Base-by-base conservation (phyloP, 1,284 basidiomycete genomes). In the Leccinum laetum region DNA sequence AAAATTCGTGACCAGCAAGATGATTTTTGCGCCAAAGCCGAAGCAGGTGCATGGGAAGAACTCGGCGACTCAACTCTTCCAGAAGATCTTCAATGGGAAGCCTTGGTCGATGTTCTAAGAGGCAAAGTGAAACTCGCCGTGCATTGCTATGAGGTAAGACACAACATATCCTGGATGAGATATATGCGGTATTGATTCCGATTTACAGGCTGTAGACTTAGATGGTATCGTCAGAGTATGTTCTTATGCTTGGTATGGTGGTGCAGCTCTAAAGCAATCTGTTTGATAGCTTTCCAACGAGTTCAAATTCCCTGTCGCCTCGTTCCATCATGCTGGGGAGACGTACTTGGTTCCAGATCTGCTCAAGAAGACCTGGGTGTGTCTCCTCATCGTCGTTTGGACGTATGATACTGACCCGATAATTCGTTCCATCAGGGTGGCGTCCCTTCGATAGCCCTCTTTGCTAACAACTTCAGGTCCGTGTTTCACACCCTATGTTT, bases 241-340 rank as follows among this genome's bases (percentile, higher is more conserved):
- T 71, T 2, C 29, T 32, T 2, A 2, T n/a, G 5, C 26, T 57
- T 11, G 13, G 39, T 16, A 4, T 13, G 2, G 32, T 5, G 6
- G n/a, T 21, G 24, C 35, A 5, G 63, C 76, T 32, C 68, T 78
- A 29, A 79, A 32, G 9, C 18, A n/a, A 52, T 60, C 5, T 13
- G 10, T 18, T 52, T 29, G 41, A 18, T 74, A 92, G 80, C 81
- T 93, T 61, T 86, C 89, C 13, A 90, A 93, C 72, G 91, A 94
- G 77, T 94, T 93, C 79, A 74, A 86, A 68, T 92, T 92, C 73
- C 83, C 82, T 14, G 83, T 91, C 58, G 82, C 87, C 7, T 86
- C 88, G 4, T 88, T 93, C 73, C 91, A 93, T 72, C 88, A 91
- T 71, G 92, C 90, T 2, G 87, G 91, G 66, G 90, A 93, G 72